Base-by-base conservation (phyloP, 495 filamentous ascomycete genomes). In the Aspergillus nidulans region DNA sequence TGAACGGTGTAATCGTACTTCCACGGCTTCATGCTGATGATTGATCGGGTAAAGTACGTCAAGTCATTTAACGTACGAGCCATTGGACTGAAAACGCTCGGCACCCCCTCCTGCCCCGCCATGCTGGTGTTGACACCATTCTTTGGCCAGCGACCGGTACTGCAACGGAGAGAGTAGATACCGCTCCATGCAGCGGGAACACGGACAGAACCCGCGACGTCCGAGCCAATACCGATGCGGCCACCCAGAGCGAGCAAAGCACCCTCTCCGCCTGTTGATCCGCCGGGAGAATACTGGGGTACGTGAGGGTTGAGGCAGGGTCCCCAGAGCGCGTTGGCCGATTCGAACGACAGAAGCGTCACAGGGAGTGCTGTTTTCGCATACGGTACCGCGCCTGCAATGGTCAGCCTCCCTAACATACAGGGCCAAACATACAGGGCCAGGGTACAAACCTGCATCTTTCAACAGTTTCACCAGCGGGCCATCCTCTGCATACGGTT, bases 291-390 rank as follows among this genome's bases (percentile, higher is more conserved):
- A 69, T 97, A 97, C 13, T 80, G 81, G 23, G 69, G 69, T 56
- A 88, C 89, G 64, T 96, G 89, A 5, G 94, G 94, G 67, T 97
- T 97, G 13, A 75, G 83, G 55, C 83, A 87, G 19, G 83, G 81
- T 23, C 94, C 92, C 87, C 86, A 91, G 20, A 97, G 85, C 56
- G 91, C 91, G 69, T 95, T 98, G 41, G 84, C 85, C 18, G 88
- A 91, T 68, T 97, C 94, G 63, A 97, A 97, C 26, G 86, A 91
- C 48, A 97, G 77, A 7, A 98, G 81, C 0, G 92, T 95, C 48
- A 92, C 87, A 3, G 94, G 94, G n/a, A 94, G 63, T 52, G 94
- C 92, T 1, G 94, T 98, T 77, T 97, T 98, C 16, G 92, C 90
- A 68, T 96, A 96, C 1, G 94, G 94, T 0, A 98, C 78, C 4